Evolutionary conservation across 1,284 basidiomycete species (phyloP).

Genomic region (Athelia psychrophila): DNA sequence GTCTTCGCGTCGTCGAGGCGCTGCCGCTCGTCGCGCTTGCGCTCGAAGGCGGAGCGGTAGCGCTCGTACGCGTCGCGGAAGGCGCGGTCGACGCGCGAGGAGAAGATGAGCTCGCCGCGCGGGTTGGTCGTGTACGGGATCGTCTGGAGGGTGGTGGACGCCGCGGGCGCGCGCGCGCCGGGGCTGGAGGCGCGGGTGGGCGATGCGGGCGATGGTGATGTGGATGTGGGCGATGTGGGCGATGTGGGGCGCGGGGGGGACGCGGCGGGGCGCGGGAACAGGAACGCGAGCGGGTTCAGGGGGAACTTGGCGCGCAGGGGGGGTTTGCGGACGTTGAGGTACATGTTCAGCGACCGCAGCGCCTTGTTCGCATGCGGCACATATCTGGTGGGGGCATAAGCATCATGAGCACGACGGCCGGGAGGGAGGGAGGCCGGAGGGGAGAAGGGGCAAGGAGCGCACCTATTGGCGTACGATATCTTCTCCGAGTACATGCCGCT

Average conservation of each 20-base stretch:
- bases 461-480: conserved; percentile 96
- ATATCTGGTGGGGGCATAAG: conserved; percentile 55
- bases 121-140: conserved; percentile 91
- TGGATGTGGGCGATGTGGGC: conserved; percentile 21
- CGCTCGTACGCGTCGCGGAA: conserved; percentile 94
- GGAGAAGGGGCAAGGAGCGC: conserved; percentile 25
- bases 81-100: conserved; percentile 75
- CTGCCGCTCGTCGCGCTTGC: conserved; percentile 68
- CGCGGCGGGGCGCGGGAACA: conserved; percentile 51
- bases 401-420: conserved; percentile 6
- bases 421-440: conserved; percentile 12
- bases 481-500: conserved; percentile 96
- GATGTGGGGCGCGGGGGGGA: conserved; percentile 21
- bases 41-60: conserved; percentile 90
- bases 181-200: conserved; percentile 34
- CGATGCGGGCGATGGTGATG: conserved; percentile 23
- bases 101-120: conserved; percentile 95
- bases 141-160: conserved; percentile 58
- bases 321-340: conserved; percentile 87
- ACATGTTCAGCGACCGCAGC: conserved; percentile 93
- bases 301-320: conserved; percentile 59
- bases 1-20: conserved; percentile 38
- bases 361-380: conserved; percentile 95
- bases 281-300: conserved; percentile 62
- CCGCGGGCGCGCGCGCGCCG: conserved; percentile 35